phyloP scores from a whole-genome alignment of 306 rosid genomes.

The Oxytropis ochrocephala region DNA sequence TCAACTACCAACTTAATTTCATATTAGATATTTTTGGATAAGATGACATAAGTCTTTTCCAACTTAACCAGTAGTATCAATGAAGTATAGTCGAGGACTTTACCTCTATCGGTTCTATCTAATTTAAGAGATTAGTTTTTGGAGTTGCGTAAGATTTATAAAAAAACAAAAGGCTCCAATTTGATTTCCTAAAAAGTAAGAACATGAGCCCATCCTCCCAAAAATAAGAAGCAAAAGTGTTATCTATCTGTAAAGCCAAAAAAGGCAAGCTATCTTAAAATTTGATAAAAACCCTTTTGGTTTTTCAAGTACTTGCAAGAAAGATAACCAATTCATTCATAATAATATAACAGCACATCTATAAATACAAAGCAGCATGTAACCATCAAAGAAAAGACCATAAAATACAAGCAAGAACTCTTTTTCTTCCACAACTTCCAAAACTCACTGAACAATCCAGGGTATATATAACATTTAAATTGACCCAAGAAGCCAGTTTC shows the following conservation, averaged over 20 bases:
- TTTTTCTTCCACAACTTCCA: constrained; percentile 24
- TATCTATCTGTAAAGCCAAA: no score
- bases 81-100: no score
- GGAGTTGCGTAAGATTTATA: no score
- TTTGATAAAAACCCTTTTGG: no score
- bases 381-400: background rate
- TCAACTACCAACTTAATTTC: background rate
- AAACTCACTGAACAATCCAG: constrained; percentile 17
- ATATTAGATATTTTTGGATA: background rate
- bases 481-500: background rate
- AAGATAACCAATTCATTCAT: constrained; percentile 11
- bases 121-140: no score
- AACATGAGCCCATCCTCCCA: no score
- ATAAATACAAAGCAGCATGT: constrained; percentile 22
- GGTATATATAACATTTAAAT: background rate
- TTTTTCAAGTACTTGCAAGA: background rate
- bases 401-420: constrained; percentile 18
- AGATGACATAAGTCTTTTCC: no score
- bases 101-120: no score
- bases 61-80: no score
- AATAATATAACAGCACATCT: constrained; percentile 7
- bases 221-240: no score
- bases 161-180: background rate
- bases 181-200: no score
- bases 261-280: no score